Percentiles rank a stretch among this genome's conserved stretches.
Conservation (phyloP, 495 filamentous ascomycete genomes). For the Podospora fimiseda region DNA sequence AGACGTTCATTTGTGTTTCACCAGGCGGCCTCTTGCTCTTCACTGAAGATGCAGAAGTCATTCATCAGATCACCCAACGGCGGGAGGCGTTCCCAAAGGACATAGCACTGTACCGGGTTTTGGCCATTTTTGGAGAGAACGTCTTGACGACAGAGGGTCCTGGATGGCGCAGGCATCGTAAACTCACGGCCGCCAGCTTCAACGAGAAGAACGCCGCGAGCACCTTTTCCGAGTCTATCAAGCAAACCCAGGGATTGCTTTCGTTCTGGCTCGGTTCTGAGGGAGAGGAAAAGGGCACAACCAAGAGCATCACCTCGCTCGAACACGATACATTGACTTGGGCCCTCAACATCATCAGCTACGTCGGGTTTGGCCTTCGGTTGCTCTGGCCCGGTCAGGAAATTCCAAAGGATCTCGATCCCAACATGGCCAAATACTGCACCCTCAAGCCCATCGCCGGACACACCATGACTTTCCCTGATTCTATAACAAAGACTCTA, state of each 20-base stretch:
- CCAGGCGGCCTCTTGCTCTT: slow-evolving; percentile 42
- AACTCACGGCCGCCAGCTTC: slow-evolving; percentile 61
- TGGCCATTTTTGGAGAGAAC: slow-evolving; percentile 58
- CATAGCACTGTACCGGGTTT: slow-evolving; percentile 46
- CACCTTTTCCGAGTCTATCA: slow-evolving; percentile 55
- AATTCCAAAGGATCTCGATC: slow-evolving; percentile 31
- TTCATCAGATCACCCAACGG: slow-evolving; percentile 52
- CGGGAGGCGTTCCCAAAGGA: slow-evolving; percentile 66
- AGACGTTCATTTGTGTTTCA: slow-evolving; percentile 49
- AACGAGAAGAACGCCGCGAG: slow-evolving; percentile 64
- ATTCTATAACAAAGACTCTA: slow-evolving; percentile 46
- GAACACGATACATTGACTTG: slow-evolving; percentile 56
- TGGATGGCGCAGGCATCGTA: slow-evolving; percentile 61
- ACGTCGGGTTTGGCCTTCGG: slow-evolving; percentile 57
- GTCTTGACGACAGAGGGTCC: slow-evolving; percentile 58
- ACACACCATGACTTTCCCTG: slow-evolving; percentile 54
- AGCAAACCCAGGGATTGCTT: slow-evolving; percentile 52
- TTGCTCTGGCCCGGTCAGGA: slow-evolving; percentile 51
- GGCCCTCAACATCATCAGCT: slow-evolving; percentile 61
- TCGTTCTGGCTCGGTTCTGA: slow-evolving; percentile 37
- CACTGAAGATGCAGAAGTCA: slow-evolving; percentile 51
- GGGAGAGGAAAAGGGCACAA: slow-evolving; percentile 20
- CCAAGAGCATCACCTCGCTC: slow-evolving; percentile 43
- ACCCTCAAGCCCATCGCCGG: slow-evolving; percentile 41
- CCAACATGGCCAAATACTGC: slow-evolving; percentile 36